A percentile compares a stretch with the other conserved stretches of the same genome.
Conservation (phyloP, 306 rosid genomes). For the Canavalia ensiformis region DNA sequence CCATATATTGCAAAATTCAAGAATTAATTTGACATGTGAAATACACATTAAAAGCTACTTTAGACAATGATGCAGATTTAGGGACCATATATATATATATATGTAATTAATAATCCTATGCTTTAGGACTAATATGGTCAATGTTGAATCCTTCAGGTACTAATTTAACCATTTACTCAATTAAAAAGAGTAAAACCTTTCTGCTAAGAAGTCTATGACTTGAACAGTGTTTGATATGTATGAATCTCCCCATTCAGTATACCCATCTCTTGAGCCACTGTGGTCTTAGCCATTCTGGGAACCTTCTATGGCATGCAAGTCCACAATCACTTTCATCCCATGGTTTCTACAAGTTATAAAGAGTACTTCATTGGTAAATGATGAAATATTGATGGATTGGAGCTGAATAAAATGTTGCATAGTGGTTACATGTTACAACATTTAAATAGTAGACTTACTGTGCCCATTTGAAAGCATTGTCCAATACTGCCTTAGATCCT, state of each 20-base stretch:
- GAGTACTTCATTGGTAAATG: neutral
- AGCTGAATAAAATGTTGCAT: neutral
- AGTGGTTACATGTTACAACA: neutral
- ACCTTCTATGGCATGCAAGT: conserved; percentile 68
- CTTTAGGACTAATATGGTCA: neutral
- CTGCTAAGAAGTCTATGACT: conserved; percentile 64
- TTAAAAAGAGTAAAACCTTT: conserved; percentile 49
- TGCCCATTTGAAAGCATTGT: conserved; percentile 78
- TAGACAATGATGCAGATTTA: neutral
- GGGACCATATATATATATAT: neutral
- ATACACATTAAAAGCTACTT: neutral
- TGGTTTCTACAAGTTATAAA: conserved; percentile 50
- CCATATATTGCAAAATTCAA: too few species aligned
- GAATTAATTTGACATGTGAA: neutral
- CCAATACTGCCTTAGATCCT: conserved; percentile 65
- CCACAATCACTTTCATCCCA: conserved; percentile 59
- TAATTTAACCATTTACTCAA: neutral
- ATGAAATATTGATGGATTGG: neutral
- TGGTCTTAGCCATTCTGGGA: conserved; percentile 66
- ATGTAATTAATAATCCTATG: neutral
- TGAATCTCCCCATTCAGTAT: conserved; percentile 61
- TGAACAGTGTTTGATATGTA: conserved; percentile 53
- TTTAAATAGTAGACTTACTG: conserved; percentile 44
- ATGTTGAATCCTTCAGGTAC: neutral
- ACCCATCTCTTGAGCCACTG: conserved; percentile 69